phyloP scores from a whole-genome alignment of 441 rosid genomes.

The Adansonia grandidieri region DNA sequence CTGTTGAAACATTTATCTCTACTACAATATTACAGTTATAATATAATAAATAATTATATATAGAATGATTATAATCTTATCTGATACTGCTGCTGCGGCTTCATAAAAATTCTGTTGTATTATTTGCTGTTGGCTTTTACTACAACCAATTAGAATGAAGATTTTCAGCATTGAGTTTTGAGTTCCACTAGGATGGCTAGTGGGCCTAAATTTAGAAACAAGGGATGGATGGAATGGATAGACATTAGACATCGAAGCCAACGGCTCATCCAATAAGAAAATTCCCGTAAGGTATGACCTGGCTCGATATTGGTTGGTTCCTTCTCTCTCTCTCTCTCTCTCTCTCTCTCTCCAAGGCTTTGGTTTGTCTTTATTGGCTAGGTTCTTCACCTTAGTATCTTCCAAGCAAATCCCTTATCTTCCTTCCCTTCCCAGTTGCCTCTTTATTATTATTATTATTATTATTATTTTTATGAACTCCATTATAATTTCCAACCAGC shows the following conservation, averaged over 20 bases:
- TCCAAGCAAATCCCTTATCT: background rate
- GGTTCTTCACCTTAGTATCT: slow-evolving; percentile 32
- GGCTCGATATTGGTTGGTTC: slow-evolving; percentile 32
- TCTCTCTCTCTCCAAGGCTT: background rate
- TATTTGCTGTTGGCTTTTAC: slow-evolving; percentile 36
- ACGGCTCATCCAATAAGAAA: slow-evolving; percentile 35
- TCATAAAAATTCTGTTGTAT: slow-evolving; percentile 26
- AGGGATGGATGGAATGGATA: slow-evolving; percentile 23
- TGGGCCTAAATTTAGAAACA: slow-evolving; percentile 39
- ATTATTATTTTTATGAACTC: background rate
- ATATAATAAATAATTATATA: background rate
- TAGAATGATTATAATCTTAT: slow-evolving; percentile 27
- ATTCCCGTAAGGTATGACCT: slow-evolving; percentile 31
- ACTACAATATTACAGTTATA: background rate
- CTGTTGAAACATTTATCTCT: background rate
- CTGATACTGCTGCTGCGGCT: slow-evolving; percentile 16
- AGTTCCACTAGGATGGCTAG: slow-evolving; percentile 53
- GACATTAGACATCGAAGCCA: slow-evolving; percentile 31
- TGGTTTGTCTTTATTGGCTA: slow-evolving; percentile 49
- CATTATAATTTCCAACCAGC: slow-evolving; percentile 38
- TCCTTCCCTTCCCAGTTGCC: background rate
- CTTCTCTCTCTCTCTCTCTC: background rate
- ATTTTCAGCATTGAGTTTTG: slow-evolving; percentile 24
- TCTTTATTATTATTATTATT: background rate
- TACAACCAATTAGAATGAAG: slow-evolving; percentile 26